Conservation (phyloP, 805 yeast species). For the Yarrowia bubula region DNA sequence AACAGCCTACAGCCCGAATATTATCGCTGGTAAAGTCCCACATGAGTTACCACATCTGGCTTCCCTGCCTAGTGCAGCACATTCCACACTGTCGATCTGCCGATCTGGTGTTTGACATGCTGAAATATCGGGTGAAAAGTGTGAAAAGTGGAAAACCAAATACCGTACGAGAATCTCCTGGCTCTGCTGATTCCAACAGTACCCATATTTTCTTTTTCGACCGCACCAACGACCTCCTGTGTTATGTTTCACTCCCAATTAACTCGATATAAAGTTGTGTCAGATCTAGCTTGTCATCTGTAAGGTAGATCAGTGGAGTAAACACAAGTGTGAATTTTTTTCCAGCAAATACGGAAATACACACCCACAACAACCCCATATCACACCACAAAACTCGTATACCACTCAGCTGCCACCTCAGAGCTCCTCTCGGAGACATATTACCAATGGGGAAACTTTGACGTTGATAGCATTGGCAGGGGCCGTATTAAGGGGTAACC, state of each 20-base stretch:
- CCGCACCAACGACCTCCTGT: too few species aligned
- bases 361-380: too few species aligned
- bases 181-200: too few species aligned
- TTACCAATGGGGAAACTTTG: slow-evolving; percentile 16
- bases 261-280: neutral
- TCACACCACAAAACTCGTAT: too few species aligned
- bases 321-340: too few species aligned
- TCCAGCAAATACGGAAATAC: too few species aligned
- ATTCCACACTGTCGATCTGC: slow-evolving; percentile 5
- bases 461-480: neutral
- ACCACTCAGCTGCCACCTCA: too few species aligned
- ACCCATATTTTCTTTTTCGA: too few species aligned
- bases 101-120: neutral
- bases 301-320: too few species aligned
- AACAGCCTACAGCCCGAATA: neutral
- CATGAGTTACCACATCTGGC: neutral
- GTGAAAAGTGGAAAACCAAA: neutral
- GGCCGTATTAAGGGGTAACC: neutral
- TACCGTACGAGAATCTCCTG: too few species aligned
- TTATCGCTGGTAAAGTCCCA: neutral
- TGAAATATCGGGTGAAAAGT: neutral
- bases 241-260: too few species aligned
- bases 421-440: neutral
- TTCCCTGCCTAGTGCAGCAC: neutral
- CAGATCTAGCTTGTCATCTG: neutral